Percentiles rank a stretch among this genome's conserved stretches.
phyloP scores from a whole-genome alignment of 164 flowering plant genomes.

The Magnolia kwangsiensis region DNA sequence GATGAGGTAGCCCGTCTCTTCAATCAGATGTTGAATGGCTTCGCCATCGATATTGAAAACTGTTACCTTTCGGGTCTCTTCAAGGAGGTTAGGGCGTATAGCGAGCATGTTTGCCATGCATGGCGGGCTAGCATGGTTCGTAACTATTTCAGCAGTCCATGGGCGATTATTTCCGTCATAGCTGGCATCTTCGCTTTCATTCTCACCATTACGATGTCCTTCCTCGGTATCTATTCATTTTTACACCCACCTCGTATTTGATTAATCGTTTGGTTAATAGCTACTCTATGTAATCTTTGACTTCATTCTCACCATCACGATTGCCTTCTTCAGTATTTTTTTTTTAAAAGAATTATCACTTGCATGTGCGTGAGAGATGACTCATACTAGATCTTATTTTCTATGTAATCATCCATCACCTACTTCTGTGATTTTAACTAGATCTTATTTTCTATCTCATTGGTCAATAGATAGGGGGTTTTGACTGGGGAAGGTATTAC shows the following conservation, averaged over 20 bases:
- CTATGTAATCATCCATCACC: no score
- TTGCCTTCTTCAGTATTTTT: background rate
- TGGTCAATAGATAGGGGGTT: no score
- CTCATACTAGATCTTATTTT: no score
- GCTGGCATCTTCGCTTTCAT: background rate
- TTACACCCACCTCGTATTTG: no score
- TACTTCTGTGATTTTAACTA: no score
- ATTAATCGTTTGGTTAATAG: no score
- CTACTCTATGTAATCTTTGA: background rate
- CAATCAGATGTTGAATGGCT: slow-evolving; percentile 32
- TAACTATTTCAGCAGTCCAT: slow-evolving; percentile 22
- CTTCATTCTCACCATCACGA: background rate
- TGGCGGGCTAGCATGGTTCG: slow-evolving; percentile 50
- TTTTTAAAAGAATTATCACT: no score
- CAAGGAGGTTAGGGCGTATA: slow-evolving; percentile 26
- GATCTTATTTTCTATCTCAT: no score
- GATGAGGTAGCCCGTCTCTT: slow-evolving; percentile 43
- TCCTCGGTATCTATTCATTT: background rate
- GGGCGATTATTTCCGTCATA: background rate
- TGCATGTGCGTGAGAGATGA: no score
- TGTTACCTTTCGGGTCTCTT: slow-evolving; percentile 27
- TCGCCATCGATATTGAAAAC: slow-evolving; percentile 29
- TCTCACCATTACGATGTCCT: background rate
- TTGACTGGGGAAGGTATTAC: no score
- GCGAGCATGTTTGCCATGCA: slow-evolving; percentile 30